These are phyloP conservation scores for Neovahlkampfia damariscottae DNA, from an alignment of 78 protist species.

Conservation along the genomic window DNA sequence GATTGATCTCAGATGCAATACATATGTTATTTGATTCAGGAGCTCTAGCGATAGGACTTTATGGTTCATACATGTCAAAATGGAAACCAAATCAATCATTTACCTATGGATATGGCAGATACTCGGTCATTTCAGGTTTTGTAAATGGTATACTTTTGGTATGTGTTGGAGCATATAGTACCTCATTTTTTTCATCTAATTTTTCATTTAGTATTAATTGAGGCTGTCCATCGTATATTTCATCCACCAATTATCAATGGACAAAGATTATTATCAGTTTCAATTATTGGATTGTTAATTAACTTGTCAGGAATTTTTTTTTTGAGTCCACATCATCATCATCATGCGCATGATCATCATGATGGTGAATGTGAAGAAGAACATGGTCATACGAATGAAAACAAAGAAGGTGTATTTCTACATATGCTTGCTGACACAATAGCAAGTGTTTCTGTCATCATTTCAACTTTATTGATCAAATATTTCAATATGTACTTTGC, in stretches of 20 bases:
- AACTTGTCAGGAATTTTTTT: slow-evolving; percentile 79
- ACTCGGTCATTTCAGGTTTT: slow-evolving; percentile 75
- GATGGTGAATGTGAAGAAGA: neutral
- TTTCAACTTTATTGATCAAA: slow-evolving; percentile 60
- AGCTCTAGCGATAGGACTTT: slow-evolving; percentile 72
- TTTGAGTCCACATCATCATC: slow-evolving; percentile 51
- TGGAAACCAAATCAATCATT: slow-evolving; percentile 40
- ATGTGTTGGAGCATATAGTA: no score
- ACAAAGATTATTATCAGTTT: slow-evolving; percentile 62
- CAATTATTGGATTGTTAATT: slow-evolving; percentile 77
- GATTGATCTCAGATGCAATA: slow-evolving; percentile 81
- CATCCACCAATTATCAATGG: slow-evolving; percentile 68
- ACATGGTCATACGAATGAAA: neutral
- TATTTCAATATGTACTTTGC: slow-evolving; percentile 54
- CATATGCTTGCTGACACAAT: slow-evolving; percentile 93
- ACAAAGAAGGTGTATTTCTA: slow-evolving; percentile 66
- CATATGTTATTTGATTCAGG: slow-evolving; percentile 92
- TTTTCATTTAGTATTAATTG: slow-evolving; percentile 31
- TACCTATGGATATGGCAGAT: slow-evolving; percentile 76
- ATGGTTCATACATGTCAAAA: slow-evolving; percentile 56
- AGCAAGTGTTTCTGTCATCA: slow-evolving; percentile 91
- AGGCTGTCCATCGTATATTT: slow-evolving; percentile 66
- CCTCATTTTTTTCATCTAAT: neutral
- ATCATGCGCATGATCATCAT: slow-evolving; percentile 9
- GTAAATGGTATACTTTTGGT: slow-evolving; percentile 77